These are phyloP conservation scores for Metarhizium rileyi DNA, from an alignment of 2,329 filamentous ascomycete genomes.

Conservation along the genomic window DNA sequence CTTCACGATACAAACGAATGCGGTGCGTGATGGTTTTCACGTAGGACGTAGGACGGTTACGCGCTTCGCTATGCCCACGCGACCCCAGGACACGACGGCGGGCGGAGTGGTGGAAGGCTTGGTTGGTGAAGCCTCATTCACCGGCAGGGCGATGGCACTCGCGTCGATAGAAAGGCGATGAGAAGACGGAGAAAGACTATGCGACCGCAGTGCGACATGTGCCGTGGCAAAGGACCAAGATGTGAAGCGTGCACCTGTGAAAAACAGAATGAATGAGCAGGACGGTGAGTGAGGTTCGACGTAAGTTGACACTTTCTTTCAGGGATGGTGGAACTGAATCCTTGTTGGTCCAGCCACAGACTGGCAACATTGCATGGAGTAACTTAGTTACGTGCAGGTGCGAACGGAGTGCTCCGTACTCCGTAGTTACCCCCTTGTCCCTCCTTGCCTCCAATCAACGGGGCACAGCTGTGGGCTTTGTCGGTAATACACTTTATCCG, in stretches of 20 bases:
- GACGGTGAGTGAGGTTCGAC: slow-evolving; percentile 6
- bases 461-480: no score
- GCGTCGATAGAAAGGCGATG: neutral
- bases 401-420: no score
- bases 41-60: slow-evolving; percentile 11
- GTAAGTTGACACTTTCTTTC: slow-evolving; percentile 4
- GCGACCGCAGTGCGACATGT: slow-evolving; percentile 10
- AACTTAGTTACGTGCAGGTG: neutral
- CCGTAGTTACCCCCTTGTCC: no score
- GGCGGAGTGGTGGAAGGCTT: neutral
- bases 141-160: slow-evolving; percentile 39
- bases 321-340: slow-evolving; percentile 7
- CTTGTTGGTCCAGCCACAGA: slow-evolving; percentile 4
- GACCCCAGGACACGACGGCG: slow-evolving; percentile 18
- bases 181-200: neutral
- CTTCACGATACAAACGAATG: slow-evolving; percentile 14
- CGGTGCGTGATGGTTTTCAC: slow-evolving; percentile 4
- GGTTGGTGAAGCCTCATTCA: slow-evolving; percentile 10
- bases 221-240: slow-evolving; percentile 2
- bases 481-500: no score
- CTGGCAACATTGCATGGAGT: neutral
- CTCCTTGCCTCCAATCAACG: no score
- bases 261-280: slow-evolving; percentile 4
- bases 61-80: slow-evolving; percentile 28
- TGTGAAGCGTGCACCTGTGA: slow-evolving; percentile 3